Base-by-base conservation (phyloP, 768 basidiomycete species). In the Rhizopogon vinicolor region DNA sequence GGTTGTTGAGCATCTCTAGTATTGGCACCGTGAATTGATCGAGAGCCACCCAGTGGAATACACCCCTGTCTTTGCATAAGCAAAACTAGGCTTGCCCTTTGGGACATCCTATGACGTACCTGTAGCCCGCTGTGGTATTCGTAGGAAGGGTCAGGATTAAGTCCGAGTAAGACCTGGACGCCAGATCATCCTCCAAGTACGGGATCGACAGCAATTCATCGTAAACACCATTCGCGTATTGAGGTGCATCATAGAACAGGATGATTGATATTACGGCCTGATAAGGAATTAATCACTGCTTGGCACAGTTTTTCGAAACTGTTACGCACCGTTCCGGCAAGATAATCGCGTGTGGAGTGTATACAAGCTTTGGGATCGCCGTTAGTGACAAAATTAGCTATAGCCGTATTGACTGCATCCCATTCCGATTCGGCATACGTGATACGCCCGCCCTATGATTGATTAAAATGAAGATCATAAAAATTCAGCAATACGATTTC, bases 201-300 rank as follows among this genome's bases (percentile, higher is more conserved):
- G 45, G 39, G 37, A 56, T 41, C 5, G 56, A 60, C 58, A 67
- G 41, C 10, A 84, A 68, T 19, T 33, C 56, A 19, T 70, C 65
- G 40, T 70, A 70, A 7, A 62, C 42, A 31, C 67, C 63, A n/a
- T 52, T 28, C 29, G 65, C 65, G 25, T 62, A 64, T n/a, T 58
- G 44, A 22, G 67, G 82, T 0, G 58, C 79, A 60, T 87, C 79
- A 59, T 87, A 86, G 66, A 87, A 87, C 28, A 86, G 51, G 4
- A 81, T 52, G 6, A 71, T 65, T 55, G 67, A 64, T 48, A 56
- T 54, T 35, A 62, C 31, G 40, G 51, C 53, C 66, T 62, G 40
- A 7, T 3, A 53, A 33, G 8, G 51, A 19, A 16, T 41, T 57
- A 63, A 40, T 41, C 22, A 45, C 41, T 33, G 8, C 10, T 33